Base-by-base conservation (phyloP, 2,329 filamentous ascomycete species). In the Neofusicoccum parvum region DNA sequence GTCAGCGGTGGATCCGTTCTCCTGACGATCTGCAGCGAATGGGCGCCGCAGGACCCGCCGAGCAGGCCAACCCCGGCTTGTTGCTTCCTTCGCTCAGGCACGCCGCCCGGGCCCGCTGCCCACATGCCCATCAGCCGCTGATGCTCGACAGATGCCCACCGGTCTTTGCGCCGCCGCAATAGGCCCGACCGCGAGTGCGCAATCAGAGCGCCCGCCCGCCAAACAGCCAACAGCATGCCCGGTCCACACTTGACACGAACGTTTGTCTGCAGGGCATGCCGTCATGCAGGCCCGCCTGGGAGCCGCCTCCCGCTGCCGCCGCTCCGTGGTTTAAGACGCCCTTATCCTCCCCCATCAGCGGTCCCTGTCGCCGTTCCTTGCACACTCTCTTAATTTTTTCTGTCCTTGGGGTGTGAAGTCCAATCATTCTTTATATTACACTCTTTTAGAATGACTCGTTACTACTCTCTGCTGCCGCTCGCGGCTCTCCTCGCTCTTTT, bases 351-450 rank as follows among this genome's bases (percentile, higher is more conserved):
- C 41, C 41, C 39, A 9, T 32, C 17, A 9, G 2, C 39, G 17
- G n/a, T 58, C 53, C 39, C 39, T 43, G 36, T 45, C 20, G 17
- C 17, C 27, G 20, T 15, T 27, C 41, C 41, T 20, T 48, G 41
- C 32, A 60, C 54, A 32, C 54, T 60, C 41, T 60, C 56, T 60
- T 60, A 60, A 48, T 60, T 60, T 36, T 37, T 58, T n/a, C 27
- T 34, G 23, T 17, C 51, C 36, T 56, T 14, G 37, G 51, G 39
- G 54, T 58, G 54, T 15, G 39, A 39, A 15, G 39, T 43, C 11
- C 58, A 62, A 48, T 39, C 58, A 27, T 62, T 60, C 34, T 50
- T 51, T 51, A 4, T 5, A 9, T 32, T 36, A 7, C 43, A 11
- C 34, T 51, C 36, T 50, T 62, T 43, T 27, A 62, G 14, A 9